These are phyloP conservation scores for Astrephomene gubernaculifera DNA, from an alignment of 139 green algal species.

Conservation along the genomic window DNA sequence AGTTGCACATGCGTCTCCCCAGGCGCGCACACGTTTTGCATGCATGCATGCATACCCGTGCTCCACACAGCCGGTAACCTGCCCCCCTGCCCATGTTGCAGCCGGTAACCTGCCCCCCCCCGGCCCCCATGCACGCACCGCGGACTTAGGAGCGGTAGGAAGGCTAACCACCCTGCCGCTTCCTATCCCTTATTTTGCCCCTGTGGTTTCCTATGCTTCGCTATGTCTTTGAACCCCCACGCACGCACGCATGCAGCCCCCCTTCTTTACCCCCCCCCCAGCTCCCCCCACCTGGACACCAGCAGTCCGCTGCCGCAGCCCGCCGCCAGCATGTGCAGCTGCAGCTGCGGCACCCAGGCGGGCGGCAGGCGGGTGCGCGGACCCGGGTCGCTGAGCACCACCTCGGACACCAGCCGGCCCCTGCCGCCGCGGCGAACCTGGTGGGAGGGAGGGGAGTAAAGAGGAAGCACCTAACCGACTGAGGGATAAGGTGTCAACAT, in stretches of 20 bases:
- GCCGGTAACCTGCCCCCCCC: not conserved
- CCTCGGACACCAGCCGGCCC: conserved; percentile 1
- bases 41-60: too few species aligned
- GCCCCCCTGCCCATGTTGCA: too few species aligned
- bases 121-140: not conserved
- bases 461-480: too few species aligned
- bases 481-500: too few species aligned
- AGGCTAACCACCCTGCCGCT: too few species aligned
- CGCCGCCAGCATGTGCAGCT: conserved; percentile 81
- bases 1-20: not conserved
- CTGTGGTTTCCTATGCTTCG: not conserved
- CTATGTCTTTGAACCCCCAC: not conserved
- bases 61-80: too few species aligned
- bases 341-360: conserved; percentile 82
- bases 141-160: too few species aligned
- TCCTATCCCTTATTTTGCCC: too few species aligned
- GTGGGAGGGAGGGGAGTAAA: not conserved
- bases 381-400: conserved; percentile 16
- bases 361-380: conserved; percentile 17
- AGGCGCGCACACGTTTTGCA: too few species aligned
- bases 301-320: conserved; percentile 64
- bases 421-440: conserved; percentile 43
- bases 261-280: not conserved
- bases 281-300: conserved; percentile 67
- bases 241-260: not conserved